Evolutionary conservation across 2,329 filamentous ascomycete genomes (phyloP).

Genomic region (Pseudogymnoascus sp.): DNA sequence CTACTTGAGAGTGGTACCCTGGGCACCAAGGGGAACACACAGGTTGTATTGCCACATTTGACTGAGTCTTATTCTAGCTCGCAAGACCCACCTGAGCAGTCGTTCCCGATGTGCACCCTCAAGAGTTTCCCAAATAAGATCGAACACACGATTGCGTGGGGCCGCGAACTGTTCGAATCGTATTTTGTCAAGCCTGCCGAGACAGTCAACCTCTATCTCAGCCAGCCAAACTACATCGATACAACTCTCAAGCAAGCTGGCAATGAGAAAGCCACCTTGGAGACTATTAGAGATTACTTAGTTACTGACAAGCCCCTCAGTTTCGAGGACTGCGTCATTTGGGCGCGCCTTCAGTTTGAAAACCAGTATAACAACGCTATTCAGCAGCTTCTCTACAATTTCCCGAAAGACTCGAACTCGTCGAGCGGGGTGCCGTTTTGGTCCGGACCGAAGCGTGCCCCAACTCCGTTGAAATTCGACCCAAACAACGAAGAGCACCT

Average conservation of each 20-base stretch:
- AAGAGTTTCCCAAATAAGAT: constrained; percentile 97
- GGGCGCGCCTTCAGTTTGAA: constrained; percentile 90
- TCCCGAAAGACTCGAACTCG: constrained; percentile 86
- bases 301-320: constrained; percentile 85
- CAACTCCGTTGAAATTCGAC: constrained; percentile 85
- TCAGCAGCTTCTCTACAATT: constrained; percentile 90
- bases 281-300: constrained; percentile 82
- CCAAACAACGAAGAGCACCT: constrained; percentile 77
- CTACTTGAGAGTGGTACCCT: constrained; percentile 93
- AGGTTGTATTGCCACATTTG: constrained; percentile 81
- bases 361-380: constrained; percentile 96
- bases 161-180: constrained; percentile 88
- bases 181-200: constrained; percentile 91
- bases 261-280: constrained; percentile 87
- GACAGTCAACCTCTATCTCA: constrained; percentile 88
- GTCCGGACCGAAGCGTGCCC: constrained; percentile 96
- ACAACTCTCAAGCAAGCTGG: constrained; percentile 83
- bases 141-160: constrained; percentile 98
- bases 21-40: constrained; percentile 98
- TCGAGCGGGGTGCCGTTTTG: constrained; percentile 88
- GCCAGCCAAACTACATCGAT: constrained; percentile 83
- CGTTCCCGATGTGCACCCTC: constrained; percentile 97
- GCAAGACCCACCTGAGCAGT: constrained; percentile 95
- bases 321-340: constrained; percentile 94
- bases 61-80: constrained; percentile 97